Conservation (phyloP, 768 basidiomycete species). For the Suillus variegatus region DNA sequence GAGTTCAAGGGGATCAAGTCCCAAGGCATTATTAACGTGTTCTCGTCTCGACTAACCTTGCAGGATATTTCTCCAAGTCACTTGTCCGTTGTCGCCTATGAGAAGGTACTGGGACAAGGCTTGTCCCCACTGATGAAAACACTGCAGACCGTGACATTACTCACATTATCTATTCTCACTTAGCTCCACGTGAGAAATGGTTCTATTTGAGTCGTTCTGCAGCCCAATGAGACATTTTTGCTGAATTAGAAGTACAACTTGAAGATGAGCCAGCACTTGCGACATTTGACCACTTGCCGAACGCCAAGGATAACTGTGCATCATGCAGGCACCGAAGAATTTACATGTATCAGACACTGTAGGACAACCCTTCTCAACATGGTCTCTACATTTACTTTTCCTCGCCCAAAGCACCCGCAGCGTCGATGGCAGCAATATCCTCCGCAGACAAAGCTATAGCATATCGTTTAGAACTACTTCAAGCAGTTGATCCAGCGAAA, state of each 20-base stretch:
- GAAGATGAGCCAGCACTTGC: background rate
- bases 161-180: background rate
- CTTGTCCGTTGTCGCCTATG: background rate
- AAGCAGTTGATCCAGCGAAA: background rate
- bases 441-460: conserved; percentile 37
- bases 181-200: background rate
- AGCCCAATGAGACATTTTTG: background rate
- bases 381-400: background rate
- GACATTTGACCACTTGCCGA: background rate
- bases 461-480: background rate
- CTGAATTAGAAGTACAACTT: background rate
- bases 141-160: background rate
- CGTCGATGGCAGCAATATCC: conserved; percentile 54
- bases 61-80: background rate
- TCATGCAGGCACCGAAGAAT: background rate
- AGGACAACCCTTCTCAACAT: background rate
- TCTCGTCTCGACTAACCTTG: background rate
- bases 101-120: background rate
- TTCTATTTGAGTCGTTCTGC: background rate
- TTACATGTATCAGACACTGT: background rate
- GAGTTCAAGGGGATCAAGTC: conserved; percentile 57
- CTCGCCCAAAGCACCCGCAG: conserved; percentile 42
- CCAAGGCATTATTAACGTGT: conserved; percentile 53
- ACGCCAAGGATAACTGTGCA: background rate
- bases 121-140: background rate